Base-by-base conservation (phyloP, 2,329 filamentous ascomycete genomes). In the Plenodomus lindquistii region DNA sequence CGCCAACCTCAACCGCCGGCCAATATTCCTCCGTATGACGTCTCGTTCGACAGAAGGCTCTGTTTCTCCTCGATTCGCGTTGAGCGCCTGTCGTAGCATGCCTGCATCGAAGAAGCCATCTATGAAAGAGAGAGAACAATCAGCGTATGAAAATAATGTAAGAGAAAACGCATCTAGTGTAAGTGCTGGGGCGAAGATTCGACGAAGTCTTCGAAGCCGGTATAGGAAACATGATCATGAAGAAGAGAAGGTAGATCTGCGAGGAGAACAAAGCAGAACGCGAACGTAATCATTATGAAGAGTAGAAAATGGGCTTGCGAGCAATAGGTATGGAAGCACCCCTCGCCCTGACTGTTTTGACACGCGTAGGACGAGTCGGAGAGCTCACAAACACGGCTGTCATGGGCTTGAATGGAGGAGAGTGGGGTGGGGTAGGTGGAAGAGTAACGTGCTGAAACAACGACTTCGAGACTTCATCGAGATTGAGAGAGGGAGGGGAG, bases 61-160 rank as follows among this genome's bases (percentile, higher is more conserved):
- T 47, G 52, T 59, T 24, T 84, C 81, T 40, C 52, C 46, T 35
- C 54, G 55, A 42, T 87, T 82, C 2, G 86, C 87, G 69, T 92
- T 92, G 48, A 96, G 83, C 1, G 91, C 91, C 70, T 95, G 89
- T 19, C 94, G 79, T 4, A 97, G 82, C 91, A 97, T 96, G 13
- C 93, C 93, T 0, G 93, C 91, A 70, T 97, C 93, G 75, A 97
- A 97, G 79, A 97, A 97, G 24, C 93, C 93, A 78, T 97, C 92
- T 96, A 67, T 45, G 48, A 45, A 55, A 53, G 52, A 54, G 58
- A 55, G 53, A 40, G 42, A 50, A 72, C 62, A 72, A 74, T 62
- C 54, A 67, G 60, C 51, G 58, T 61, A 54, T 52, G 36, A 55
- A 54, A 56, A 27, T 35, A 37, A 8, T 13, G 16, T 35, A 21